phyloP scores from a whole-genome alignment of 148 eudicot species.

The Chenopodium quinoa region DNA sequence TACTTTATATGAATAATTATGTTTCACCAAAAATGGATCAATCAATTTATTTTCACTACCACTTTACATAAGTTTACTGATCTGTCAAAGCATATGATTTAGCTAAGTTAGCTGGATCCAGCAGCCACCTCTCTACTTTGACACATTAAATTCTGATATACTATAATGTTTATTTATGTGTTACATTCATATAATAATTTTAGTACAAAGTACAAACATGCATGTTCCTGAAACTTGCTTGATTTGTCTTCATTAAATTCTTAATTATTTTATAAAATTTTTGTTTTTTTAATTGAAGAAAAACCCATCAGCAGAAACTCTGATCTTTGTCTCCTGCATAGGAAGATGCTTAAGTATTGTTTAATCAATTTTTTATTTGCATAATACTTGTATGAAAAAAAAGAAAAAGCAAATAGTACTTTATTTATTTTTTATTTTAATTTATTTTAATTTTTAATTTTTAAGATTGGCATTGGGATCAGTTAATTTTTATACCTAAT shows the following conservation, averaged over 20 bases:
- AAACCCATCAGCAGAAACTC: constrained; percentile 20
- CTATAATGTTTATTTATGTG: constrained; percentile 12
- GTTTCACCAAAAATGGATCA: constrained; percentile 16
- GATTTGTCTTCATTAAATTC: constrained; percentile 24
- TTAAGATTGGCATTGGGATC: constrained; percentile 34
- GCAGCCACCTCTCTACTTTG: constrained; percentile 6
- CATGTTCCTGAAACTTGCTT: constrained; percentile 35
- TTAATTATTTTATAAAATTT: not conserved
- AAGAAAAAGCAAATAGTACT: not conserved
- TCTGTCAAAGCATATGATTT: constrained; percentile 27
- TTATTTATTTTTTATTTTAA: too few species aligned
- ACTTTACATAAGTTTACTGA: constrained; percentile 22
- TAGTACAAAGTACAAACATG: constrained; percentile 33
- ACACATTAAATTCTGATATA: constrained; percentile 20
- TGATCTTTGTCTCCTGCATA: constrained; percentile 32
- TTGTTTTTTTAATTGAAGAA: not conserved
- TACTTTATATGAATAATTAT: constrained; percentile 2
- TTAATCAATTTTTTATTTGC: not conserved
- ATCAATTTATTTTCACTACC: constrained; percentile 12
- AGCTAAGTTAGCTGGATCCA: constrained; percentile 23
- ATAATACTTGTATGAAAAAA: not conserved
- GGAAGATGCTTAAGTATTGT: constrained; percentile 22
- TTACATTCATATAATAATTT: constrained; percentile 11
- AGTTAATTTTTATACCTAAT: constrained; percentile 29
- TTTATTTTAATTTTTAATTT: not conserved